Conservation (phyloP, 257 asterid species). For the Thymus mandschuricus region DNA sequence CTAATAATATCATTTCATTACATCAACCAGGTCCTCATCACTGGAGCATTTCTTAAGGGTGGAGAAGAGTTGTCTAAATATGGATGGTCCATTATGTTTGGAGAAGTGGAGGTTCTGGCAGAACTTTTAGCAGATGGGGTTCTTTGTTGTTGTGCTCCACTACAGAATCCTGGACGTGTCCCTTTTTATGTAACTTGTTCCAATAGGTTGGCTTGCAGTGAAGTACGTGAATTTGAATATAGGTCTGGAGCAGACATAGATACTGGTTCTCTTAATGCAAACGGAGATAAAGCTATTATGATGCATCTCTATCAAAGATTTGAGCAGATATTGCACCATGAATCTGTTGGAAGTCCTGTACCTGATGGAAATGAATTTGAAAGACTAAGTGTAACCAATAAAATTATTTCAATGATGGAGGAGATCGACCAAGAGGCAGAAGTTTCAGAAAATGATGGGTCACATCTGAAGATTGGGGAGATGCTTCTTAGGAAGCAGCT, state of each 20-base stretch:
- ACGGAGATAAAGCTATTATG: slow-evolving; percentile 39
- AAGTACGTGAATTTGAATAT: slow-evolving; percentile 80
- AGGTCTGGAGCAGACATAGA: slow-evolving; percentile 44
- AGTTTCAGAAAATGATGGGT: slow-evolving; percentile 39
- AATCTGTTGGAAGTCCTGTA: slow-evolving; percentile 38
- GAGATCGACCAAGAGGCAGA: slow-evolving; percentile 49
- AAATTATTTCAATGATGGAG: slow-evolving; percentile 60
- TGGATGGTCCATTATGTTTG: slow-evolving; percentile 91
- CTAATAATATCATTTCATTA: slow-evolving; percentile 21
- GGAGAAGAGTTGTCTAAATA: slow-evolving; percentile 47
- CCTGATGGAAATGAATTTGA: slow-evolving; percentile 43
- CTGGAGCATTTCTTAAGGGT: slow-evolving; percentile 70
- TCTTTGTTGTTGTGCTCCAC: slow-evolving; percentile 74
- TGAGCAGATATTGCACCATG: slow-evolving; percentile 50
- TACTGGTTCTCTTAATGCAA: slow-evolving; percentile 31
- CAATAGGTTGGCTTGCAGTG: slow-evolving; percentile 87
- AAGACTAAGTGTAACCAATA: slow-evolving; percentile 39
- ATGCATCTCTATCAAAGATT: slow-evolving; percentile 64
- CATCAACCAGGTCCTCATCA: slow-evolving; percentile 60
- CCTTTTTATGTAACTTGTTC: slow-evolving; percentile 83
- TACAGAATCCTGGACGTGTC: slow-evolving; percentile 64
- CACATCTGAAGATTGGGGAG: slow-evolving; percentile 48
- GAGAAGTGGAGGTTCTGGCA: slow-evolving; percentile 82
- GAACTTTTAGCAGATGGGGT: slow-evolving; percentile 65
- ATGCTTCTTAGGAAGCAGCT: slow-evolving; percentile 56